phyloP scores from a whole-genome alignment of 257 asterid genomes.

The Prunella vulgaris region DNA sequence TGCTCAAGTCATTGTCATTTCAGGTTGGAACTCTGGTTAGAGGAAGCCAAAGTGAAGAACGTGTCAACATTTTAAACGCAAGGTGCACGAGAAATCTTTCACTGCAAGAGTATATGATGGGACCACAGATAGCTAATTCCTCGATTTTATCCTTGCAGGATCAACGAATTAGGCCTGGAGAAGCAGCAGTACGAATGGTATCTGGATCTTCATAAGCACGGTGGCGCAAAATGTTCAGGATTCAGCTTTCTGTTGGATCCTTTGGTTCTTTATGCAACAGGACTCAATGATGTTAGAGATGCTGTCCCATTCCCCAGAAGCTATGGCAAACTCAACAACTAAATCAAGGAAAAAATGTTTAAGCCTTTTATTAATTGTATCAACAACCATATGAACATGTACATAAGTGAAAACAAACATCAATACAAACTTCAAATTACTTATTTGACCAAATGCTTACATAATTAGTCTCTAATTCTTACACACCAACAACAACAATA shows the following conservation, averaged over 20 bases:
- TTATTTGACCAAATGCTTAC: too few relatives aligned
- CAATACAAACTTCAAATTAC: too few relatives aligned
- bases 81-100: slow-evolving; percentile 46
- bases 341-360: background rate
- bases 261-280: slow-evolving; percentile 71
- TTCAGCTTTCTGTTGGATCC: slow-evolving; percentile 62
- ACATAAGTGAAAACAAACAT: background rate
- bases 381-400: background rate
- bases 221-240: slow-evolving; percentile 58
- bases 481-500: too few relatives aligned
- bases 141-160: slow-evolving; percentile 34
- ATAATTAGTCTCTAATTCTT: too few relatives aligned
- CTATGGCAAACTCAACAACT: slow-evolving; percentile 51
- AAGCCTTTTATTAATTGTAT: background rate
- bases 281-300: slow-evolving; percentile 79
- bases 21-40: slow-evolving; percentile 71
- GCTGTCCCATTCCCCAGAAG: slow-evolving; percentile 85
- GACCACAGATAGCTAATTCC: background rate
- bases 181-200: slow-evolving; percentile 75
- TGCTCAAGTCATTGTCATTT: background rate
- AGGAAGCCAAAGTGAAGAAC: slow-evolving; percentile 94
- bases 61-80: slow-evolving; percentile 36
- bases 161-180: slow-evolving; percentile 52
- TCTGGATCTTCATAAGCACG: slow-evolving; percentile 72
- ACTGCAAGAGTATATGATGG: background rate